Evolutionary conservation across 148 eudicot genomes (phyloP), one percentile per base, ranked within the genome.

Genomic region (Spergularia bocconei): DNA sequence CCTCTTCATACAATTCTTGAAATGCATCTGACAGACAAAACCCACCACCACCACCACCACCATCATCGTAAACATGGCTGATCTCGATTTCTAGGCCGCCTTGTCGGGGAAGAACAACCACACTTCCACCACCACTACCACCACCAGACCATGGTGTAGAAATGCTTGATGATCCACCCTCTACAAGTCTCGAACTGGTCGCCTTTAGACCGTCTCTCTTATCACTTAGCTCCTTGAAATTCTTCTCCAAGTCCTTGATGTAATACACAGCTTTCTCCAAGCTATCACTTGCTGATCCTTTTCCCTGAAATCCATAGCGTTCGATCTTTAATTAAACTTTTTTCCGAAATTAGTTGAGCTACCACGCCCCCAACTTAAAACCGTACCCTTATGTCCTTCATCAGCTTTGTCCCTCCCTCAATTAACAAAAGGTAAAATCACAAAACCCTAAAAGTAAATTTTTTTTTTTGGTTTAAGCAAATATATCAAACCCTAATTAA

Each of bases 211-310:
- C 15, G 71, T 84, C 86, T 82, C 84, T 82, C 64, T 48, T 82
- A 25, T 23, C 13, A 65, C 70, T 10, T 6, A 87, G 72, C 16
- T 76, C 80, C 67, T 80, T 53, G 4, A 82, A 73, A 47, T 82
- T 84, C 39, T 71, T 79, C 69, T 82, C 74, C 71, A 80, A 57
- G n/a, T 82, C 74, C 19, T 80, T 84, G 20, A 87, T 84, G 75
- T 87, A 87, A 65, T 78, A 78, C 53, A 44, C 84, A 0, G 87
- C 86, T 69, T 65, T 75, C 14, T 54, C 65, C 39, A 87, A 47
- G 39, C 79, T 82, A 79, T 87, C 87, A 50, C 76, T 62, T 56
- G 76, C 44, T 13, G 88, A 77, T 13, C 82, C 79, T 73, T 56
- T 85, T 14, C 88, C 88, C 88, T 85, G 61, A 48, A 48, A 58